Base-by-base conservation (phyloP, 768 basidiomycete species). In the Kwoniella botswanensis region DNA sequence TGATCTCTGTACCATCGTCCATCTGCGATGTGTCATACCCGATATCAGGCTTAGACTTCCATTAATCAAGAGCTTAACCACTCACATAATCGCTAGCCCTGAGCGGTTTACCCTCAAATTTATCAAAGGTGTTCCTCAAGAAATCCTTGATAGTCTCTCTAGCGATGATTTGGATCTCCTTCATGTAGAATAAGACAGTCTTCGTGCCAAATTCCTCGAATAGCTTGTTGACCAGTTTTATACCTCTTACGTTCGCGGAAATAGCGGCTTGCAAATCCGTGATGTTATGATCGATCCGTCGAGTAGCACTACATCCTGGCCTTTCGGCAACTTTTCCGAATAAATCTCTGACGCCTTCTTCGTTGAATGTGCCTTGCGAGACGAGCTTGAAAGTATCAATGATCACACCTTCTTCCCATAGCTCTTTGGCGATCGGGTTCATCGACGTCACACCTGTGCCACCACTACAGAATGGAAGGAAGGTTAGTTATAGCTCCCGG, bases 401-500 rank as follows among this genome's bases (percentile, higher is more conserved):
- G 76, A 94, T 89, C 0, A 96, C 95, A n/a, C 95, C 95, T 82
- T 98, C 95, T 82, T 98, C 92, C 78, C 93, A 95, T 57, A 98
- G 91, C 73, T 89, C 94, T 75, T 92, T 91, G 13, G 91, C 92
- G 3, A 93, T 94, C 0, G 96, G 94, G 0, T 95, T 94, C 95
- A 98, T 98, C 43, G 93, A 93, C 5, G 82, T 93, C 5, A 94
- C 93, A 2, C 93, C 86, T 72, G 95, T 95, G 18, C 77, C 77
- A 29, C 77, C 77, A 53, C 60, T 70, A 42, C 22, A 22, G 54
- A 17, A 44, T n/a, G 22, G 17, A 7, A 50, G n/a, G 6, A 43
- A 11, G n/a, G 55, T 62, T 57, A 68, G 60, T 46, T 15, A 55
- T 52, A n/a, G 1, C 69, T 6, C 64, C 71, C 7, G 63, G 62